Evolutionary conservation across 306 rosid species (phyloP), one percentile per base, ranked within the genome.

Genomic region (Cucurbita argyrosperma): DNA sequence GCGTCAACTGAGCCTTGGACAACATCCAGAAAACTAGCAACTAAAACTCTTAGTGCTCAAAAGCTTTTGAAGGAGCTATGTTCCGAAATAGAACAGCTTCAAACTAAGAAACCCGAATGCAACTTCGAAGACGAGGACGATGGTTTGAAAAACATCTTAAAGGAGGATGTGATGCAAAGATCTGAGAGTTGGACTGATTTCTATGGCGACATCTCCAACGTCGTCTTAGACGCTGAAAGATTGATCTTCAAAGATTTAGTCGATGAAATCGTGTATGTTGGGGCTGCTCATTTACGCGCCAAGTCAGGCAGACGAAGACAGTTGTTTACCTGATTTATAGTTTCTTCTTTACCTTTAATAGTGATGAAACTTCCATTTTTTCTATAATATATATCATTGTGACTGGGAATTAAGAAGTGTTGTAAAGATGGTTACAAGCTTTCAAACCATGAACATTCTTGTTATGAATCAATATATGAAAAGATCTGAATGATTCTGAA

Each of bases 51-150:
- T n/a, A 83, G 80, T 74, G 92, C 97, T 67, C 98, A 90, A 82
- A 93, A 80, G 89, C 91, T 93, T 79, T 92, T 93, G 6, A 93
- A 89, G 85, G 97, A 93, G 71, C 65, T 93, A 60, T 89, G 91
- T 80, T 76, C 80, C n/a, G 96, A 89, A 84, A 88, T 89, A 21
- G 96, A 90, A 72, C 87, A 86, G 39, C 55, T 86, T 21, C 90
- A 88, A 84, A 74, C 80, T 62, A 82, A 82, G 85, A 89, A 82
- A 74, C 74, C 82, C 4, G 83, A 30, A 30, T 30, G 35, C 35
- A 30, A 3, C 35, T 2, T 30, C 35, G 35, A 26, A 26, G 30
- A 76, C 5, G 94, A 84, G 75, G 90, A 77, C 50, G 94, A 93
- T 78, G 75, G 85, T 49, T 74, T 87, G 80, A 84, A 82, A 71